These are phyloP conservation scores for Citrullus colocynthis DNA, from an alignment of 306 rosid species.

Conservation along the genomic window DNA sequence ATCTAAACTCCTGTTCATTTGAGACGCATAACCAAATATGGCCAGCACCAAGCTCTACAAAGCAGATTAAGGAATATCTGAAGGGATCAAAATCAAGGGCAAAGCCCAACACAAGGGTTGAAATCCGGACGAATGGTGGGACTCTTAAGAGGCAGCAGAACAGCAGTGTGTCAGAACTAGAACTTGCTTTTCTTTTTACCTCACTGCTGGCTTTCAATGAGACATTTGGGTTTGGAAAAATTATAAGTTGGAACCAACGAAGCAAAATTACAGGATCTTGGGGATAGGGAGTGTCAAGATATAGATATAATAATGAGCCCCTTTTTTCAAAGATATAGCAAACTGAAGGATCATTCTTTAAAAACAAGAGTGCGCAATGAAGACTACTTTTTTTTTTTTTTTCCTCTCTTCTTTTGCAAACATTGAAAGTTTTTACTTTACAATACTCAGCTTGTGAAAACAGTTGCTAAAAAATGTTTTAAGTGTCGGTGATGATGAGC, in stretches of 20 bases:
- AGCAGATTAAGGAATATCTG: neutral
- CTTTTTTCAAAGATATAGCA: neutral
- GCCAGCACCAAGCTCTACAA: neutral
- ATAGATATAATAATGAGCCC: neutral
- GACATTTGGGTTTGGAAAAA: neutral
- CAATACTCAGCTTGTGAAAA: neutral
- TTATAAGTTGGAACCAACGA: neutral
- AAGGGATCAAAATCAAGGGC: neutral
- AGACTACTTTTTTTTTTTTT: neutral
- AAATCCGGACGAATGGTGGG: neutral
- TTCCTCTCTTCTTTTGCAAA: neutral
- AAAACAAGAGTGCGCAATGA: neutral
- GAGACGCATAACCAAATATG: neutral
- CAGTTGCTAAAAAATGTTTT: neutral
- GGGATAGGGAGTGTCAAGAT: neutral
- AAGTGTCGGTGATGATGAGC: neutral
- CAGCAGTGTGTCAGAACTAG: neutral
- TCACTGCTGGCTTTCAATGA: neutral
- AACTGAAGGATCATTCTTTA: neutral
- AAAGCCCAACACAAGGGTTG: neutral
- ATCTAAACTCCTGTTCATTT: neutral
- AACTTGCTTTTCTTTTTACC: neutral
- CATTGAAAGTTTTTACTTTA: neutral
- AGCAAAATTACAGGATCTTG: neutral
- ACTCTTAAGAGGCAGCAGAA: constrained; percentile 3